Evolutionary conservation across 1,139 yeast genomes (phyloP).

Genomic region (Tardiomyces digboiensis): DNA sequence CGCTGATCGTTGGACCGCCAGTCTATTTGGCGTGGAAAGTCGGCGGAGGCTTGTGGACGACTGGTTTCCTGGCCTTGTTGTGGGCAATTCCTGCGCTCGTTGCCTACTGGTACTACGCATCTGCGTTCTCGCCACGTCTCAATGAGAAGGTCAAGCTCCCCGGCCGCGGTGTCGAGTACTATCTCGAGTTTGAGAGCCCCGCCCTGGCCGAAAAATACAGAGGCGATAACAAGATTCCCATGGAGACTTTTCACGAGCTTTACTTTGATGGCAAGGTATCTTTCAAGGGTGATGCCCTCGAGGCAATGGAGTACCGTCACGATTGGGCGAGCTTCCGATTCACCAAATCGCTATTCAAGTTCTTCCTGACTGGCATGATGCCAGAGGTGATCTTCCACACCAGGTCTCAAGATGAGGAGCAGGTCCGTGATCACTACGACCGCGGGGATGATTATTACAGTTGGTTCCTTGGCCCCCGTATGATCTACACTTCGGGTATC

Average conservation of each 20-base stretch:
- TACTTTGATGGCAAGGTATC: constrained; percentile 78
- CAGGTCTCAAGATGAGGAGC: constrained; percentile 92
- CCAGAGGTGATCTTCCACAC: constrained; percentile 93
- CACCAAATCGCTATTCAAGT: constrained; percentile 69
- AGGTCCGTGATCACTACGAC: constrained; percentile 92
- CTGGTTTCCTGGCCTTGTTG: constrained; percentile 42
- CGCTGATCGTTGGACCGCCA: constrained; percentile 53
- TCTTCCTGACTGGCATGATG: constrained; percentile 78
- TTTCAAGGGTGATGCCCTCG: constrained; percentile 84
- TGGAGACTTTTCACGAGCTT: constrained; percentile 88
- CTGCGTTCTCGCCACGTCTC: constrained; percentile 72
- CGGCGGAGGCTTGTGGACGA: constrained; percentile 56
- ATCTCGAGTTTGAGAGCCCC: constrained; percentile 73
- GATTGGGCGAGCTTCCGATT: constrained; percentile 86
- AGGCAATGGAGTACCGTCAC: constrained; percentile 75
- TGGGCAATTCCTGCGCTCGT: constrained; percentile 60
- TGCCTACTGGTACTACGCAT: constrained; percentile 74
- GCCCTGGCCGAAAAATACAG: constrained; percentile 62
- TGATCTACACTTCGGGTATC: constrained; percentile 88
- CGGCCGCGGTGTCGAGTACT: constrained; percentile 66
- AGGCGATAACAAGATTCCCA: constrained; percentile 73
- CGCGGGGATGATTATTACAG: constrained; percentile 95
- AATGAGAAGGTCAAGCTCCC: constrained; percentile 75
- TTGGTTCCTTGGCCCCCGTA: constrained; percentile 92
- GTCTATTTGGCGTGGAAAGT: constrained; percentile 51